Evolutionary conservation across 2,329 filamentous ascomycete species (phyloP).

Genomic region (Calonectria pseudoreteaudii): DNA sequence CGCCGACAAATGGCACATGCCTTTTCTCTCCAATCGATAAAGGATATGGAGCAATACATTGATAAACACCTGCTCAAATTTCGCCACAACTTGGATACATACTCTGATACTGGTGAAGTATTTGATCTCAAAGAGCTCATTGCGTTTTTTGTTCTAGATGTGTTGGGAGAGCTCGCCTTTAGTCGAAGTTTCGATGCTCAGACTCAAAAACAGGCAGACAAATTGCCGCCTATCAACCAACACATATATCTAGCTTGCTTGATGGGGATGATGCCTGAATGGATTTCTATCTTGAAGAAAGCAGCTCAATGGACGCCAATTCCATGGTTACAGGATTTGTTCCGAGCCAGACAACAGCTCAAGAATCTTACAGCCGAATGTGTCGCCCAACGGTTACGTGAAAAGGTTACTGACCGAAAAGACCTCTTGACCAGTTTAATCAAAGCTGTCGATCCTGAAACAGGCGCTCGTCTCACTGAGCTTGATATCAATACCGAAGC

Average conservation of each 20-base stretch:
- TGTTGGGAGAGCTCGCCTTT: constrained; percentile 16
- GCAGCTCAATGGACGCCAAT: neutral
- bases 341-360: constrained; percentile 11
- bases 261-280: constrained; percentile 15
- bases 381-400: neutral
- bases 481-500: constrained; percentile 16
- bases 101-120: neutral
- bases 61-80: constrained; percentile 13
- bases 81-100: constrained; percentile 6
- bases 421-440: constrained; percentile 17
- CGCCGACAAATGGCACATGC: constrained; percentile 22
- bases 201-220: neutral
- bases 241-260: constrained; percentile 14
- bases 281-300: neutral
- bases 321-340: constrained; percentile 1
- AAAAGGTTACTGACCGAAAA: neutral
- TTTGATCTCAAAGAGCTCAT: constrained; percentile 24
- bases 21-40: constrained; percentile 14
- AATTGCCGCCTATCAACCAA: constrained; percentile 13
- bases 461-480: neutral
- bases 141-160: constrained; percentile 16
- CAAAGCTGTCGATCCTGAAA: constrained; percentile 19
- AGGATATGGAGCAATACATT: constrained; percentile 13
- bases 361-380: constrained; percentile 16
- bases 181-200: constrained; percentile 10